Evolutionary conservation across 2,329 filamentous ascomycete genomes (phyloP), one percentile per base, ranked within the genome.

Genomic region (Claviceps sp.): DNA sequence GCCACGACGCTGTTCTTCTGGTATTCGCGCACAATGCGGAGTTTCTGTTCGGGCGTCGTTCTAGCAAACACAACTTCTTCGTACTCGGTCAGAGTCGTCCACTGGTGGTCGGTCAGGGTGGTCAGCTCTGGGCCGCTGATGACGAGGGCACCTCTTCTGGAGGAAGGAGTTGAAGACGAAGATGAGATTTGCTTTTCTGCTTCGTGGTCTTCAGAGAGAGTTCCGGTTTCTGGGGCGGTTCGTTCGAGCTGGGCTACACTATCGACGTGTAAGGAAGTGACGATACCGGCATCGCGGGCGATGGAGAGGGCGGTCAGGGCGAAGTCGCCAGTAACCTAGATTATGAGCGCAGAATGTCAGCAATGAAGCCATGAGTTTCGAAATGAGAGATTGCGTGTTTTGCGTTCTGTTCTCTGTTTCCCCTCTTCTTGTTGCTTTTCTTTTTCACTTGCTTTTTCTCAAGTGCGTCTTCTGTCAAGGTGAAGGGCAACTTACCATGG

Each of bases 41-140:
- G 76, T 63, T 90, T 90, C 62, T 89, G 85, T 60, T 89, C 85
- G 0, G 85, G 85, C 0, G 85, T 89, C 0, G 85, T 89, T 13
- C 84, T 74, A 1, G 85, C 82, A 62, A 89, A 89, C 13, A 89
- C 68, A 40, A 89, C 83, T 60, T 89, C 85, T 26, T 80, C 73
- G 57, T 89, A 89, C 8, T 68, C 61, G 34, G 74, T 73, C 1
- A 90, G 72, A 37, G 74, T 72, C 53, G 81, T 74, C 85, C 86
- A 90, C 63, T 89, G 84, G 40, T 75, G 61, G 10, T 84, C 78
- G 52, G 80, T 84, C 3, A 89, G 73, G 1, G 72, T 72, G 48
- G 82, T 75, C 24, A 90, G 71, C 53, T 90, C 82, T 0, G 79
- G 70, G 0, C 84, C 84, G 39, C 75, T 82, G 24, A 87, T 68